Evolutionary conservation across 805 yeast genomes (phyloP), one percentile per base, ranked within the genome.

Genomic region (Metschnikowia kunwiensis): DNA sequence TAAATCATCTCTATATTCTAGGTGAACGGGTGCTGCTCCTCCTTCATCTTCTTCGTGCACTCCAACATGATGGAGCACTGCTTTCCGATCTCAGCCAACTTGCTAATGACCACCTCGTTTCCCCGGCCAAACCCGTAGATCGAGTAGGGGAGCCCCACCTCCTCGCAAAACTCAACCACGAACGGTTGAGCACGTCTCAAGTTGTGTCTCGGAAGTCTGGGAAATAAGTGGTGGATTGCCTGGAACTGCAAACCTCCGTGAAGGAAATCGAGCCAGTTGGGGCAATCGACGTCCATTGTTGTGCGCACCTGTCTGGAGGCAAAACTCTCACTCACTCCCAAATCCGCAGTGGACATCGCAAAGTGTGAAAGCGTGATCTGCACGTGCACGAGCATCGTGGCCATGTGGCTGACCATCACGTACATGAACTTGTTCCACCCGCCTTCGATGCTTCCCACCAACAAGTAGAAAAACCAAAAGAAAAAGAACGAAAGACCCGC

Each of bases 241-340:
- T 87, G 96, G 65, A 86, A 87, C 59, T 87, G 96, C 36, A 87
- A 71, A 0, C 96, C 96, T 7, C 96, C 96, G 54, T 87, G 96
- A 53, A 87, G 70, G 51, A 78, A 88, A 57, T 87, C 96, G 32
- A 87, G 70, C 96, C 96, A 87, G 44, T 76, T 81, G 2, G 96
- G 96, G 64, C 96, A 87, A 50, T 83, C 91, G 22, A 87, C 95
- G 56, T 87, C 96, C 96, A 87, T 88, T 3, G 96, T 87, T 1
- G 96, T 88, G 50, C 96, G 72, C 3, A 87, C 55, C 61, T 87
- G 96, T 46, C 93, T 73, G 42, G 83, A 80, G 0, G 81, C 76
- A 53, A 87, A 87, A 6, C 87, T 72, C 57, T 87, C 96, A 27
- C 81, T 73, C 7, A 77, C 74, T 1, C 96, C 96, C 12, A 87